A percentile compares a stretch with the other conserved stretches of the same genome.
Conservation (phyloP, 2,329 filamentous ascomycete genomes). For the Colletotrichum tabaci region DNA sequence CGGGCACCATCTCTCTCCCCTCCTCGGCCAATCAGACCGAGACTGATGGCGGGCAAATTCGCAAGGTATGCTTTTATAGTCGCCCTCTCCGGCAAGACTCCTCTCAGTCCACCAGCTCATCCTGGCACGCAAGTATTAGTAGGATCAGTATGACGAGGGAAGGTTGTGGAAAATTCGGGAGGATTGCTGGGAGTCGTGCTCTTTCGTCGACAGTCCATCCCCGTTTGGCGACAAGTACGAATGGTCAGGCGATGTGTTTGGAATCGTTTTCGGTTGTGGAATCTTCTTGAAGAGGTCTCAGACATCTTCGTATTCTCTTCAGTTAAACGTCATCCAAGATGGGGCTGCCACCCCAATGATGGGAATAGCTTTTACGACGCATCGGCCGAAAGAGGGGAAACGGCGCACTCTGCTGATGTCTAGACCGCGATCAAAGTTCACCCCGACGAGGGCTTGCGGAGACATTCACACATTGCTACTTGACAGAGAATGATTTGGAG, state of each 20-base stretch:
- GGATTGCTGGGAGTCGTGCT: neutral
- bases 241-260: neutral
- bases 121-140: neutral
- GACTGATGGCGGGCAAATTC: slow-evolving; percentile 4
- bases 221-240: too few species aligned
- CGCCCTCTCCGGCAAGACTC: slow-evolving; percentile 10
- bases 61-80: slow-evolving; percentile 26
- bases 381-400: slow-evolving; percentile 35
- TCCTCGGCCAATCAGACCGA: neutral
- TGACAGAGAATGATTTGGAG: slow-evolving; percentile 4
- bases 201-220: too few species aligned
- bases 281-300: slow-evolving; percentile 15
- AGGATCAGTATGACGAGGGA: neutral
- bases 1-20: slow-evolving; percentile 1
- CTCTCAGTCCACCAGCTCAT: neutral
- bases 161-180: neutral
- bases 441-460: neutral
- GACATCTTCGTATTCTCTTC: neutral
- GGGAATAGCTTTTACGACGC: slow-evolving; percentile 19
- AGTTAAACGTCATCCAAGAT: slow-evolving; percentile 5
- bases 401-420: neutral
- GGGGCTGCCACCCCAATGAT: neutral
- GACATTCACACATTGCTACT: neutral
- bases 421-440: slow-evolving; percentile 9
- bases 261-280: slow-evolving; percentile 18